These are phyloP conservation scores for Boehmeria nivea DNA, from an alignment of 306 rosid genomes.

Conservation along the genomic window DNA sequence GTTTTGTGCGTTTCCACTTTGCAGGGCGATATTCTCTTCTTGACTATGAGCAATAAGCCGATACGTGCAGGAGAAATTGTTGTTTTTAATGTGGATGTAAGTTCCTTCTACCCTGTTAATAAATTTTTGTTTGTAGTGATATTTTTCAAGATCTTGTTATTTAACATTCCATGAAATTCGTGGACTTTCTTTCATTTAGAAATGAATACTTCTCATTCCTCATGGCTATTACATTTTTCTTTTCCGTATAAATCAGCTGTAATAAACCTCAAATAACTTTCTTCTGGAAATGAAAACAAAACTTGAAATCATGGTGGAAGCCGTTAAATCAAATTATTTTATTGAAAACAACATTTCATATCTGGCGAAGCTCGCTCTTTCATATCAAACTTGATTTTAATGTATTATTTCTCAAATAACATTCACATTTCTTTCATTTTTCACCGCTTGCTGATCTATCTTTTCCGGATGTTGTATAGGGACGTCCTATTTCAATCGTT, in stretches of 20 bases:
- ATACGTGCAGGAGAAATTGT: conserved; percentile 69
- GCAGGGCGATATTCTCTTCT: conserved; percentile 71
- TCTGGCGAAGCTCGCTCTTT: no score
- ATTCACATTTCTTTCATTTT: no score
- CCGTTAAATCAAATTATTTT: no score
- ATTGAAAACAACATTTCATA: no score
- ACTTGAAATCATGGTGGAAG: no score
- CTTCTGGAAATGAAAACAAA: no score
- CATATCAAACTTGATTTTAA: no score
- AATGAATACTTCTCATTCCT: not conserved
- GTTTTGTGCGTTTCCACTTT: no score
- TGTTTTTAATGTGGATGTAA: conserved; percentile 60
- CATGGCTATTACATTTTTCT: not conserved
- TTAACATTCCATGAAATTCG: not conserved
- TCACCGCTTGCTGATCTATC: conserved; percentile 15
- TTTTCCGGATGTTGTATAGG: conserved; percentile 41
- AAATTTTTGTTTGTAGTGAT: not conserved
- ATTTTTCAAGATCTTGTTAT: not conserved
- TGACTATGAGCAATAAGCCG: conserved; percentile 56
- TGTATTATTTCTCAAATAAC: no score
- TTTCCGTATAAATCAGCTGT: not conserved
- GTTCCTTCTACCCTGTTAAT: conserved; percentile 9
- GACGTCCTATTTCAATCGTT: conserved; percentile 67
- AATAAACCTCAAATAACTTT: not conserved
- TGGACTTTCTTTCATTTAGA: not conserved